These are phyloP conservation scores for Puccinia triticina DNA, from an alignment of 1,284 basidiomycete species.

Conservation along the genomic window DNA sequence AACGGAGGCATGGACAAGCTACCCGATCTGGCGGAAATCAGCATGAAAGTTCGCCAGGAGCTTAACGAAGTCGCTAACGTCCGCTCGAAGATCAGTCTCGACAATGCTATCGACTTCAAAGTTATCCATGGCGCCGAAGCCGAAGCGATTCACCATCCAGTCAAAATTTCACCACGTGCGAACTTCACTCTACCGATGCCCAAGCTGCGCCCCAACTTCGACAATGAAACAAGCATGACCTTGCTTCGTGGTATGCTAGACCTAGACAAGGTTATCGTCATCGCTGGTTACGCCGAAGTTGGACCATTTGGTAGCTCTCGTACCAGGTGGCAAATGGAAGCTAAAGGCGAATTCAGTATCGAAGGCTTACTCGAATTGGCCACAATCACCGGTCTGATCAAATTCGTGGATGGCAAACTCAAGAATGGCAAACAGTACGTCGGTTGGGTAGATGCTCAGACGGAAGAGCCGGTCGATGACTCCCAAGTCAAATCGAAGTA, in stretches of 20 bases:
- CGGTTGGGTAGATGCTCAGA: slow-evolving; percentile 95
- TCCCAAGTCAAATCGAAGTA: slow-evolving; percentile 92
- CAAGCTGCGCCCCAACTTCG: slow-evolving; percentile 62
- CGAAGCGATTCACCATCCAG: slow-evolving; percentile 87
- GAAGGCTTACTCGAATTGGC: slow-evolving; percentile 99
- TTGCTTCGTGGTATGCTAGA: slow-evolving; percentile 80
- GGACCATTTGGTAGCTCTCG: slow-evolving; percentile 98
- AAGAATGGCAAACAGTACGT: slow-evolving; percentile 90
- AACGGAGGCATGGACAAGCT: slow-evolving; percentile 97
- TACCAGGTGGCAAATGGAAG: slow-evolving; percentile 99
- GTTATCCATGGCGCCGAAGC: slow-evolving; percentile 85
- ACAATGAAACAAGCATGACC: slow-evolving; percentile 38
- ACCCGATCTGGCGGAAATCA: slow-evolving; percentile 89
- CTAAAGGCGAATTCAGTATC: slow-evolving; percentile 87
- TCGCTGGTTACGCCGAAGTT: slow-evolving; percentile 95
- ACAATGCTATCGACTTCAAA: slow-evolving; percentile 94
- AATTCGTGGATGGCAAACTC: slow-evolving; percentile 94
- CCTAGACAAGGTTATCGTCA: slow-evolving; percentile 90
- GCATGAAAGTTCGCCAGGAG: slow-evolving; percentile 77
- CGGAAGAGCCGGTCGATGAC: slow-evolving; percentile 95
- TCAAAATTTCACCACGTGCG: slow-evolving; percentile 89
- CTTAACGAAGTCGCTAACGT: slow-evolving; percentile 81
- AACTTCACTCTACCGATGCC: slow-evolving; percentile 98
- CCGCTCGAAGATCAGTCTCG: slow-evolving; percentile 86
- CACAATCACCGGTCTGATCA: slow-evolving; percentile 98